Evolutionary conservation across 805 yeast species (phyloP), one percentile per base, ranked within the genome.

Genomic region (Yarrowia divulgata): DNA sequence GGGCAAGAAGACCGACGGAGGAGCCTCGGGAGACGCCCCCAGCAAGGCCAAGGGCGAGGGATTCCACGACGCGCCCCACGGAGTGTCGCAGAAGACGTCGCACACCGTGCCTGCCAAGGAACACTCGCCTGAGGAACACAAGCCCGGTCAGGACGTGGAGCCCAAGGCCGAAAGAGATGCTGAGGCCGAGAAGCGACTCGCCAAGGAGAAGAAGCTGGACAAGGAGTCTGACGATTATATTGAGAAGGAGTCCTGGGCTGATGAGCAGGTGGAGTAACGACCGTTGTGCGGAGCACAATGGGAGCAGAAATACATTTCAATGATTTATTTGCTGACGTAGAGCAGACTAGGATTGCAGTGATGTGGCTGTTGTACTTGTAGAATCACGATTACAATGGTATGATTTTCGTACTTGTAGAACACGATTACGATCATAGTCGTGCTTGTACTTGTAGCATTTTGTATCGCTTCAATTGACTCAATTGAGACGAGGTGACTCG

Each of bases 161-260:
- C 46, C 48, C 63, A 57, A 57, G 63, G 48, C 46, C 12, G 39
- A 57, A 48, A 48, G 63, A n/a, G 48, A 42, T 1, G 63, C 46
- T 13, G 48, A 57, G 37, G 63, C 48, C 23, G 63, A 57, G 63
- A 18, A 23, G 37, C 35, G 48, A 16, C 63, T 57, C 39, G 29
- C 19, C 13, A 57, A 57, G 63, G 63, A 57, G 63, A 29, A 57
- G 48, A 57, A 57, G 63, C 48, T 57, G 34, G 63, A 57, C 48
- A 57, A 57, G 63, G 63, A 40, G 63, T 40, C 48, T 6, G 63
- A 57, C 48, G 39, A 57, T 14, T 40, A 40, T 19, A 10, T 57
- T 13, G 63, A 57, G 63, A 40, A 57, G 63, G 63, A 57, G 48
- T 14, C 48, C n/a, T 40, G 48, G 48, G 63, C 48, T 10, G 48